A percentile compares a stretch with the other conserved stretches of the same genome.
These are phyloP conservation scores for Annulohypoxylon moriforme DNA, from an alignment of 495 filamentous ascomycete genomes.

Conservation along the genomic window DNA sequence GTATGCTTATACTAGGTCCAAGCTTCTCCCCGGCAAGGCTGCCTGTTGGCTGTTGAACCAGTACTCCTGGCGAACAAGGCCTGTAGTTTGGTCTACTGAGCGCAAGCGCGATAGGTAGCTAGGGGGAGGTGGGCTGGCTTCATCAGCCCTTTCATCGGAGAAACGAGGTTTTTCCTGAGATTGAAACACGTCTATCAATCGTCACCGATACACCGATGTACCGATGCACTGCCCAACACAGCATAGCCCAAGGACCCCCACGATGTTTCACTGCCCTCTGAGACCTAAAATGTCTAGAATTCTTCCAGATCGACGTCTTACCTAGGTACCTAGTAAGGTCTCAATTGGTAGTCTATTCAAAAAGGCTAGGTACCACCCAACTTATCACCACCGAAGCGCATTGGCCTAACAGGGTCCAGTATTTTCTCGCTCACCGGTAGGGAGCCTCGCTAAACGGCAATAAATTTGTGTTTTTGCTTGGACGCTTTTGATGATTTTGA, in stretches of 20 bases:
- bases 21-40: constrained; percentile 35
- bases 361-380: constrained; percentile 17
- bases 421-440: constrained; percentile 10
- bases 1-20: constrained; percentile 24
- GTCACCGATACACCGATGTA: constrained; percentile 18
- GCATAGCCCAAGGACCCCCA: constrained; percentile 39
- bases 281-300: constrained; percentile 44
- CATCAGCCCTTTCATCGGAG: constrained; percentile 3
- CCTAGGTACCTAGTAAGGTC: constrained; percentile 9
- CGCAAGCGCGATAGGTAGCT: background rate
- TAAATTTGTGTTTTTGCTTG: constrained; percentile 19
- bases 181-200: constrained; percentile 32
- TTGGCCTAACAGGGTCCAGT: constrained; percentile 11
- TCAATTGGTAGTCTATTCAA: constrained; percentile 26
- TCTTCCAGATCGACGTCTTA: constrained; percentile 42
- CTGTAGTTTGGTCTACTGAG: background rate
- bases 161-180: constrained; percentile 18
- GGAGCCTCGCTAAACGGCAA: constrained; percentile 19
- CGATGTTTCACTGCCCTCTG: constrained; percentile 35
- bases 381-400: constrained; percentile 37
- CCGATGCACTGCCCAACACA: constrained; percentile 20
- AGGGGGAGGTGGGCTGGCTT: background rate
- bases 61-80: background rate
- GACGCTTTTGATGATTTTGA: constrained; percentile 16
- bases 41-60: constrained; percentile 25